Evolutionary conservation across 192 early-diverging fungal species (phyloP), one percentile per base, ranked within the genome.

Genomic region (Tieghemiomyces parasiticus): DNA sequence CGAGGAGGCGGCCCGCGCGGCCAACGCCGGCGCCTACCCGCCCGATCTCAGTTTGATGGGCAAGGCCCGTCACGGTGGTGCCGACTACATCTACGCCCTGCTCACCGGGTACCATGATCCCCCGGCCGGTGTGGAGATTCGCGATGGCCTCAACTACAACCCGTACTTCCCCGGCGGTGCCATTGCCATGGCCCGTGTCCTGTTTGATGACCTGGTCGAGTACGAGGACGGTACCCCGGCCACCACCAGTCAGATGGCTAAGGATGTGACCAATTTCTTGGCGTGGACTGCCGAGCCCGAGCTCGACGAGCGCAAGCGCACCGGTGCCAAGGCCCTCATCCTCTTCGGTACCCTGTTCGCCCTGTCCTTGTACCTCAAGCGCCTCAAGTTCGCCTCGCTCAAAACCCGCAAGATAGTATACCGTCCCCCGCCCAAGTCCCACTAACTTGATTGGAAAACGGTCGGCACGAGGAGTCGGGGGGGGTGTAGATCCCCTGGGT

Each of bases 151-250:
- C 22, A 90, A 95, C 83, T 98, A 92, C 81, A 98, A 98, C 83
- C 89, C 91, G 44, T 98, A 95, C 79, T 98, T 98, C 88, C 95
- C 91, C 22, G 93, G 95, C 48, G 93, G 93, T 64, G 88, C 93
- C 54, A 98, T 98, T 71, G 81, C 81, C 58, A 98, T 98, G 93
- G 95, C 92, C 34, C 86, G 89, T 63, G 76, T 86, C 58, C 71
- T 98, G 51, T 98, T 84, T 74, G 95, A 98, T 62, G 95, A 88
- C 53, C 75, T 91, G 25, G 86, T 93, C 25, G 93, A 98, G 65
- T 98, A 88, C 66, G 93, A 98, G 55, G 95, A 98, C 68, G 95
- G 90, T 42, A 95, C 93, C 25, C 91, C 91, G 61, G 91, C 91
- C 69, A 94, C 88, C 19, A 84, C 92, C 31, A 89, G 90, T 45